A percentile compares a stretch with the other conserved stretches of the same genome.
Evolutionary conservation across 208 protist genomes (phyloP).

Genomic region (Trypanosoma scelopori): DNA sequence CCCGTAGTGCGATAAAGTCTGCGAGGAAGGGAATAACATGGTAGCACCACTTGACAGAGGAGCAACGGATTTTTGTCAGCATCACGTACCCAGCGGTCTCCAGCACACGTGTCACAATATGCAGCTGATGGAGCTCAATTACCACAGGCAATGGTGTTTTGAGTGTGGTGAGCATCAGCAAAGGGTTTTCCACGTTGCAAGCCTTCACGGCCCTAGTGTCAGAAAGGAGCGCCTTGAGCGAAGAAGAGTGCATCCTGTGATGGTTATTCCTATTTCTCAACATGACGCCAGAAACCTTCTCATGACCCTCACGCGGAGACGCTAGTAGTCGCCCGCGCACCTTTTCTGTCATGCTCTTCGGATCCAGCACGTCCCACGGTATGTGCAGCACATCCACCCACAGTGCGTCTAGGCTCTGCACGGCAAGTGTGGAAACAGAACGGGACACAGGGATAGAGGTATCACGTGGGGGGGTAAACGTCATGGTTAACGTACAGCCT

Average conservation of each 20-base stretch:
- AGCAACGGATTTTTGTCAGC: constrained; percentile 22
- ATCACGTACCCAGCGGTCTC: constrained; percentile 31
- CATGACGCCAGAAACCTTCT: not conserved
- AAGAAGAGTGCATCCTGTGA: constrained; percentile 3
- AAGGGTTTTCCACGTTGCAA: not conserved
- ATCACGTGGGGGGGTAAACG: not conserved
- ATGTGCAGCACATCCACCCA: constrained; percentile 43
- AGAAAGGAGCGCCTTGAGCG: constrained; percentile 6
- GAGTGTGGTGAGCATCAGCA: not conserved
- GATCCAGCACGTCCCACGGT: constrained; percentile 51
- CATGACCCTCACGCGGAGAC: not conserved
- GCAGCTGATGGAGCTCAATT: constrained; percentile 16
- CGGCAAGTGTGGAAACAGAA: constrained; percentile 14
- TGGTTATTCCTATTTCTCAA: not conserved
- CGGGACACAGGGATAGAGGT: not conserved
- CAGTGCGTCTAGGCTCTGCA: constrained; percentile 11
- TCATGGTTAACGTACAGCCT: constrained; percentile 18
- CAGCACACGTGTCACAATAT: constrained; percentile 9
- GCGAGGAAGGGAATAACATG: constrained; percentile 22
- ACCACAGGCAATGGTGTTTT: not conserved
- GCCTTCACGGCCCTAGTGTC: not conserved
- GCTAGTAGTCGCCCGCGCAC: constrained; percentile 10
- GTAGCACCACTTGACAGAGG: constrained; percentile 20
- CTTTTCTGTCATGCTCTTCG: constrained; percentile 24
- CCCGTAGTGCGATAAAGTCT: constrained; percentile 12